Percentiles rank a stretch among this genome's conserved stretches.
These are phyloP conservation scores for Beauveria asiatica DNA, from an alignment of 2,329 filamentous ascomycete species.

Conservation along the genomic window DNA sequence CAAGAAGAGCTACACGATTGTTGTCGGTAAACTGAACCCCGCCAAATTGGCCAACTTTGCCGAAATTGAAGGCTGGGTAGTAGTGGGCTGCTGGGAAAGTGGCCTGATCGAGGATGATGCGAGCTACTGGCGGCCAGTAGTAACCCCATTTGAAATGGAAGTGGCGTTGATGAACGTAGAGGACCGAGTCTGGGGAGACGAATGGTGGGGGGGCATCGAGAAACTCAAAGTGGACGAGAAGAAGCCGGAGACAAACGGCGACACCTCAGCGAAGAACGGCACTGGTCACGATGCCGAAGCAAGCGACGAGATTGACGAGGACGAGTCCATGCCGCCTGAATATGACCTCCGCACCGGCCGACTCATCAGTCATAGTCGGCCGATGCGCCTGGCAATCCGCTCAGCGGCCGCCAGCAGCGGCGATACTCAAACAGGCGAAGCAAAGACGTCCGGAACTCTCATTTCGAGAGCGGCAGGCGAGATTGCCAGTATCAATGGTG, in stretches of 20 bases:
- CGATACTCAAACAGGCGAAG: constrained; percentile 14
- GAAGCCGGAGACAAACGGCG: constrained; percentile 17
- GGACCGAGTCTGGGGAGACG: constrained; percentile 73
- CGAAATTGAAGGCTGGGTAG: constrained; percentile 93
- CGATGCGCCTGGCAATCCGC: constrained; percentile 44
- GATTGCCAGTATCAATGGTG: constrained; percentile 71
- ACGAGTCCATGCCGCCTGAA: constrained; percentile 74
- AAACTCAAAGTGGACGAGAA: constrained; percentile 23
- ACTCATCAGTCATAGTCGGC: constrained; percentile 70
- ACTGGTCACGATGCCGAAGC: constrained; percentile 10
- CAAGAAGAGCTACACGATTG: constrained; percentile 93
- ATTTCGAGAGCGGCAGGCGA: constrained; percentile 55
- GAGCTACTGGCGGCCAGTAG: constrained; percentile 78
- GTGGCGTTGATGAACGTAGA: constrained; percentile 68
- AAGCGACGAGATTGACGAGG: constrained; percentile 42
- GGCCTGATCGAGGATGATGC: constrained; percentile 75
- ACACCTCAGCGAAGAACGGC: constrained; percentile 14
- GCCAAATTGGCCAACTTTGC: constrained; percentile 95
- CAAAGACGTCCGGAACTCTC: constrained; percentile 31
- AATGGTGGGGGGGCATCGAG: constrained; percentile 85
- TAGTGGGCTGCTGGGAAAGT: constrained; percentile 97
- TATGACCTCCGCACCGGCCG: constrained; percentile 86
- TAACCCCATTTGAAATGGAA: constrained; percentile 90
- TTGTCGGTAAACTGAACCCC: constrained; percentile 92
- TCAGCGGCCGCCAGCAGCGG: background rate